Evolutionary conservation across 352 stramenopile species (phyloP).

Genomic region (Globisporangium spinosum): DNA sequence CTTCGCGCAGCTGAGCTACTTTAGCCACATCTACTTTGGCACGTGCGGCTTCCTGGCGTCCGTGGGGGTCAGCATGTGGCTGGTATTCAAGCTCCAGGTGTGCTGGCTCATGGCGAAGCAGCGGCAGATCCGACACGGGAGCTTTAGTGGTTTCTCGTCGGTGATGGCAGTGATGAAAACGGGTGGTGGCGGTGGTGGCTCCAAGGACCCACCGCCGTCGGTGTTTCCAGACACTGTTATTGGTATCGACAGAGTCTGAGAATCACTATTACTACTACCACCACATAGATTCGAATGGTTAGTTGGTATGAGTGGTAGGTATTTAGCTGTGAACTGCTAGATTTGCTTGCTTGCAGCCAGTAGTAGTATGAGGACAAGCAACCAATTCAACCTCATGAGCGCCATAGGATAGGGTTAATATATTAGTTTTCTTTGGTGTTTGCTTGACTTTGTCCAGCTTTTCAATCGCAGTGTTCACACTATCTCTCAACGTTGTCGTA

Average conservation of each 20-base stretch:
- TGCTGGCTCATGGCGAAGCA: constrained; percentile 1
- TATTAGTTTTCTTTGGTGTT: too few species aligned
- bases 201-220: neutral
- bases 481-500: neutral
- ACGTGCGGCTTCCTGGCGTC: constrained; percentile 7
- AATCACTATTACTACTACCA: too few species aligned
- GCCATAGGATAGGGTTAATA: too few species aligned
- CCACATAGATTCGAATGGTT: too few species aligned
- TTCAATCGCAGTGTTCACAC: too few species aligned
- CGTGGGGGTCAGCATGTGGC: neutral
- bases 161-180: too few species aligned
- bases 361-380: too few species aligned
- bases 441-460: too few species aligned
- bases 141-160: neutral
- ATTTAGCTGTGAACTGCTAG: too few species aligned
- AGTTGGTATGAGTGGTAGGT: too few species aligned
- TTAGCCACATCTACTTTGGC: constrained; percentile 10
- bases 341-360: too few species aligned
- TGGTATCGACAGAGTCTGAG: neutral
- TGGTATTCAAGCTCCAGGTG: neutral
- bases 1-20: constrained; percentile 11
- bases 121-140: constrained; percentile 4
- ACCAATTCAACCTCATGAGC: too few species aligned
- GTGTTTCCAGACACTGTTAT: neutral
- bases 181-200: neutral